Conservation (phyloP, 2,329 filamentous ascomycete genomes). For the Penicillium nordicum region DNA sequence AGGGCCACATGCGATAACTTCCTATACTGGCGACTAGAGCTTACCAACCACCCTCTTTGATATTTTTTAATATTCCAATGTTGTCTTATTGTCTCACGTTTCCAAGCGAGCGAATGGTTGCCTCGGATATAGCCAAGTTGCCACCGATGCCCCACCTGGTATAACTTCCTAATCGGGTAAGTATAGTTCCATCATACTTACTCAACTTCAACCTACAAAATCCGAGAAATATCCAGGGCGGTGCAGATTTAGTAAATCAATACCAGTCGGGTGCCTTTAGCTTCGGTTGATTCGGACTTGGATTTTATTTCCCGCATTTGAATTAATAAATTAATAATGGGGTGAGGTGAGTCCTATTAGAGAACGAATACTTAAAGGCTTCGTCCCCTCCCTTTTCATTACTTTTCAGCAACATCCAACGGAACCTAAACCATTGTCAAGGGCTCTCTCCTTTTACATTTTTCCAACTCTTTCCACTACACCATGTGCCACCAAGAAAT, state of each 20-base stretch:
- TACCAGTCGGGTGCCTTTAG: neutral
- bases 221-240: neutral
- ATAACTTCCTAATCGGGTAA: neutral
- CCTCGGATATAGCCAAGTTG: neutral
- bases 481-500: conserved; percentile 19
- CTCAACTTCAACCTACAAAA: neutral
- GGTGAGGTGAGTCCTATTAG: neutral
- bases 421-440: no score
- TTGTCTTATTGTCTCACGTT: neutral
- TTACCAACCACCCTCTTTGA: neutral
- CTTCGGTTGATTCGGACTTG: neutral
- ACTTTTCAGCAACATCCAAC: no score
- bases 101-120: no score
- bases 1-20: neutral
- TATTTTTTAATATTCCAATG: neutral
- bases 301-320: neutral
- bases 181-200: neutral
- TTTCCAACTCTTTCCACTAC: neutral
- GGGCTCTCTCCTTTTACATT: neutral
- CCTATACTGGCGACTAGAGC: neutral
- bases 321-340: neutral
- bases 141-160: neutral
- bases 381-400: neutral
- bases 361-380: neutral
- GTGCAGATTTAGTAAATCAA: neutral